Conservation (phyloP, 2,329 filamentous ascomycete genomes). For the Sarocladiaceae sp. region DNA sequence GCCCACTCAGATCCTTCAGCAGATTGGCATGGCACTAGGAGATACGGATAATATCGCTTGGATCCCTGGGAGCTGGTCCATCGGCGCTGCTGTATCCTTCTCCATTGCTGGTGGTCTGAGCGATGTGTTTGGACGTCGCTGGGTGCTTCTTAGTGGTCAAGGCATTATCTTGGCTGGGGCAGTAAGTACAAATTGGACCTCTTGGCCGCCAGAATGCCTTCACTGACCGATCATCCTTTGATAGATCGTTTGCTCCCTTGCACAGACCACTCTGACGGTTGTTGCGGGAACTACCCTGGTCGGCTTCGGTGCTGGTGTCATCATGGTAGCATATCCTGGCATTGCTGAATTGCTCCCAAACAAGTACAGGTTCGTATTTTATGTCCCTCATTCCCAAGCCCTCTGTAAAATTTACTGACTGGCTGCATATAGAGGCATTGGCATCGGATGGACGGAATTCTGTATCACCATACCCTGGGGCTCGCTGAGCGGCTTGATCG, state of each 20-base stretch:
- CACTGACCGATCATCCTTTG: neutral
- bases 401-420: neutral
- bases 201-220: too few species aligned
- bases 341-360: slow-evolving; percentile 3
- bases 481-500: slow-evolving; percentile 1
- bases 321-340: slow-evolving; percentile 5
- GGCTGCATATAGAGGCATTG: neutral
- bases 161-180: neutral
- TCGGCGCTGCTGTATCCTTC: slow-evolving; percentile 7
- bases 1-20: slow-evolving; percentile 8
- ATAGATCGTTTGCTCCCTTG: neutral
- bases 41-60: slow-evolving; percentile 7
- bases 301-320: slow-evolving; percentile 1
- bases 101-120: neutral
- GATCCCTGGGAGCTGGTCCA: slow-evolving; percentile 5
- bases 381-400: neutral
- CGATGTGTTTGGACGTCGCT: slow-evolving; percentile 3
- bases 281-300: slow-evolving; percentile 1
- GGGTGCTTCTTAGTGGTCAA: neutral
- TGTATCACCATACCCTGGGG: slow-evolving; percentile 7
- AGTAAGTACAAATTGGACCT: too few species aligned
- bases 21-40: neutral
- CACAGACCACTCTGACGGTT: neutral
- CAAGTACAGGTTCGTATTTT: neutral
- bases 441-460: slow-evolving; percentile 4